phyloP scores from a whole-genome alignment of 1,284 basidiomycete genomes.

The Pyrrhoderma lamaoense region DNA sequence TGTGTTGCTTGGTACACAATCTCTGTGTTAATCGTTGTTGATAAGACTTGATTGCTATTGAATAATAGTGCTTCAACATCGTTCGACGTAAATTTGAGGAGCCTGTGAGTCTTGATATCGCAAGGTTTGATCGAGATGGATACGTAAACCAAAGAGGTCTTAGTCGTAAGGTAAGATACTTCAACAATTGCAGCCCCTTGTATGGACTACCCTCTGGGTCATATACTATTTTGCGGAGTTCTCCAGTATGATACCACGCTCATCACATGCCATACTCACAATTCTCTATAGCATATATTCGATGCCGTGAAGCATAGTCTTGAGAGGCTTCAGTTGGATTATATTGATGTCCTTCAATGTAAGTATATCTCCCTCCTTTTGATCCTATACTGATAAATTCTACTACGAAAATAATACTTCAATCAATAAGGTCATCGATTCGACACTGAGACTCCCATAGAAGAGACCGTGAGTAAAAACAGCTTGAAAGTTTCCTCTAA shows the following conservation, averaged over 20 bases:
- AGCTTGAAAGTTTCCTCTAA: background rate
- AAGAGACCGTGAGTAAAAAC: conserved; percentile 19
- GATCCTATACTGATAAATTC: background rate
- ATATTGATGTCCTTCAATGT: conserved; percentile 37
- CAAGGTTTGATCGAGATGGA: conserved; percentile 24
- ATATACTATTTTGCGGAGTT: too few relatives aligned
- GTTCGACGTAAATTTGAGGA: too few relatives aligned
- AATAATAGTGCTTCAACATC: too few relatives aligned
- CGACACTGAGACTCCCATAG: conserved; percentile 21
- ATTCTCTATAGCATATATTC: conserved; percentile 38
- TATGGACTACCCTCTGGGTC: too few relatives aligned
- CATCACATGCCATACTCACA: too few relatives aligned
- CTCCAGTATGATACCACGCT: too few relatives aligned
- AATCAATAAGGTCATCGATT: conserved; percentile 26
- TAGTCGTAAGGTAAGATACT: conserved; percentile 30
- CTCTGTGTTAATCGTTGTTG: too few relatives aligned
- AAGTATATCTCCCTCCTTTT: conserved; percentile 26
- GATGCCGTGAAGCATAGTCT: conserved; percentile 36
- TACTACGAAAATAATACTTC: too few relatives aligned
- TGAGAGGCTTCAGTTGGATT: conserved; percentile 35
- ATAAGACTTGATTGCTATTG: too few relatives aligned
- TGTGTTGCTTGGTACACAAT: too few relatives aligned
- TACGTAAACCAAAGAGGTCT: conserved; percentile 34
- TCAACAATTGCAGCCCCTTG: conserved; percentile 22
- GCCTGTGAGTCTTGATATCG: too few relatives aligned